phyloP scores from a whole-genome alignment of 805 yeast genomes.

The Cyberlindnera petersonii region DNA sequence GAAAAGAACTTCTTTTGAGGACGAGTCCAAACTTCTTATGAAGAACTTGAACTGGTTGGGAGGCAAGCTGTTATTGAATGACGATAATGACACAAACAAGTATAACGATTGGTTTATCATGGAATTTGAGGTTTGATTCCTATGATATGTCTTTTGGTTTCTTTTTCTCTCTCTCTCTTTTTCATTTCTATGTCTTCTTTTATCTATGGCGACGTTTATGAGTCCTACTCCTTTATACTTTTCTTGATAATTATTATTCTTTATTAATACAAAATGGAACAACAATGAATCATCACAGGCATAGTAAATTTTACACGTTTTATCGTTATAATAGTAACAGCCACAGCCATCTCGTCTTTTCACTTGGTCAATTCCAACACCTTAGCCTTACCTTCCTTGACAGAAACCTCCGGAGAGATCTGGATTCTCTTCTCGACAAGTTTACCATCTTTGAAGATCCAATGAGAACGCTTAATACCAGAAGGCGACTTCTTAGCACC shows the following conservation, averaged over 20 bases:
- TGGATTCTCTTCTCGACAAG: constrained; percentile 40
- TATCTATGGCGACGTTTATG: constrained; percentile 18
- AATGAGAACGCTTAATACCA: constrained; percentile 86
- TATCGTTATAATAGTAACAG: too few species aligned
- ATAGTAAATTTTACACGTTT: too few species aligned
- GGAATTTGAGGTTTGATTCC: constrained; percentile 27
- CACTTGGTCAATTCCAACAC: constrained; percentile 38
- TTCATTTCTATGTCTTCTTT: constrained; percentile 4
- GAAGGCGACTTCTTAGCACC: constrained; percentile 81
- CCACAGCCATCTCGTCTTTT: too few species aligned
- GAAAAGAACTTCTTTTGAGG: constrained; percentile 23
- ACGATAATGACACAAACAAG: constrained; percentile 19
- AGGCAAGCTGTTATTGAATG: constrained; percentile 22
- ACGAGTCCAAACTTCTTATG: constrained; percentile 23
- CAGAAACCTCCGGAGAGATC: constrained; percentile 52
- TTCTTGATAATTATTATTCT: background rate
- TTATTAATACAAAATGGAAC: too few species aligned
- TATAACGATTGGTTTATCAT: constrained; percentile 28
- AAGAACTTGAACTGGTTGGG: constrained; percentile 29
- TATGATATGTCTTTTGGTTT: background rate
- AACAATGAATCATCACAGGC: too few species aligned
- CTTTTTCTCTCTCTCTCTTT: background rate
- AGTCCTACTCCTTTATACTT: background rate
- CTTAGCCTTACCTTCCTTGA: constrained; percentile 54
- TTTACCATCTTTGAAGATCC: constrained; percentile 80